phyloP scores from a whole-genome alignment of 2,329 filamentous ascomycete genomes.

The Penicillium psychrosexuale region DNA sequence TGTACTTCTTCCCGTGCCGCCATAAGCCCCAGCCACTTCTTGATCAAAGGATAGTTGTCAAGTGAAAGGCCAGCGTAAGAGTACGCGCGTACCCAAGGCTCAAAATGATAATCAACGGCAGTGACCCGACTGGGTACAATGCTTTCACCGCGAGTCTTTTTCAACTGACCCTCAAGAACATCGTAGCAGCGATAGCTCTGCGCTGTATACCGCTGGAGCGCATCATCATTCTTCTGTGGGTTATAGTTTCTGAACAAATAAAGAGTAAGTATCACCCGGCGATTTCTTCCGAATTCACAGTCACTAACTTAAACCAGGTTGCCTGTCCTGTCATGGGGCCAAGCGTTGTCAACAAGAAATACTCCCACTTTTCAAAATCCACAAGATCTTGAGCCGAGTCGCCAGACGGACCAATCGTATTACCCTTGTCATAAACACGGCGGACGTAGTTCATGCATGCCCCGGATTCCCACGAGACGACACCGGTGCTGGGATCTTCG shows the following conservation, averaged over 20 bases:
- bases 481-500: slow-evolving; percentile 41
- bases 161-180: slow-evolving; percentile 43
- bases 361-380: slow-evolving; percentile 49
- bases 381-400: slow-evolving; percentile 37
- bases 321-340: slow-evolving; percentile 44
- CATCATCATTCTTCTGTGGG: slow-evolving; percentile 42
- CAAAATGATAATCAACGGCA: slow-evolving; percentile 44
- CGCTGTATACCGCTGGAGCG: slow-evolving; percentile 39
- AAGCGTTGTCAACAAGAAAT: slow-evolving; percentile 42
- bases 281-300: background rate
- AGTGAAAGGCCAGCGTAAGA: slow-evolving; percentile 40
- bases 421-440: slow-evolving; percentile 43
- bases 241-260: slow-evolving; percentile 38
- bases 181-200: slow-evolving; percentile 44
- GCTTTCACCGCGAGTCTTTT: slow-evolving; percentile 38
- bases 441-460: slow-evolving; percentile 41
- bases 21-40: slow-evolving; percentile 40
- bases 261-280: background rate
- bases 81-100: slow-evolving; percentile 42
- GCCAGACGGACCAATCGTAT: slow-evolving; percentile 37
- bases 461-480: slow-evolving; percentile 40
- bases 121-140: slow-evolving; percentile 38
- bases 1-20: slow-evolving; percentile 38
- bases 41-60: slow-evolving; percentile 41
- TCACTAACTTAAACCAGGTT: slow-evolving; percentile 40